Conservation (phyloP, 2,329 filamentous ascomycete genomes). For the Talaromyces sp. region DNA sequence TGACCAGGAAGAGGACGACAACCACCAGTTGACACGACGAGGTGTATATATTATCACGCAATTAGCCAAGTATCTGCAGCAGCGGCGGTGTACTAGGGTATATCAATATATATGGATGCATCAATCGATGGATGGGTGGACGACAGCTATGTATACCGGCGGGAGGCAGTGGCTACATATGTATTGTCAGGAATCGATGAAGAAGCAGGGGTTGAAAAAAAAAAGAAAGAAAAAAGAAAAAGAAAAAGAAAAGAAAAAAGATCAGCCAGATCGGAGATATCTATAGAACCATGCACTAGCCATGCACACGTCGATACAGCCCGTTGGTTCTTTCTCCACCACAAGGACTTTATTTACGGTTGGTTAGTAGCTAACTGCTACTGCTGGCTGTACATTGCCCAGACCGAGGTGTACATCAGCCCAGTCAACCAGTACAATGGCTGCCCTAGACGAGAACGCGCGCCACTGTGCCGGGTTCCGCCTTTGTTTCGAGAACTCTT, state of each 20-base stretch:
- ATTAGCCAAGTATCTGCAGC: neutral
- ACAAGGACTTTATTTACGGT: constrained; percentile 12
- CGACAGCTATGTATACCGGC: neutral
- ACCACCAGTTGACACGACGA: neutral
- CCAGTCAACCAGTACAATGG: neutral
- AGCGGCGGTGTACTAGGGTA: neutral
- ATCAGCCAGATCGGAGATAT: neutral
- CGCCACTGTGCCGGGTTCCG: neutral
- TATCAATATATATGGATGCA: neutral
- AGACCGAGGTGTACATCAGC: neutral
- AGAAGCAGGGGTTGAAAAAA: neutral
- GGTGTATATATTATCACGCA: neutral
- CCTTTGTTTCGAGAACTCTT: neutral
- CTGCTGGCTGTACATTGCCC: neutral
- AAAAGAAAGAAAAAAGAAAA: neutral
- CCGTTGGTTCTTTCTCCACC: constrained; percentile 3
- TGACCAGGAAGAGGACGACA: neutral
- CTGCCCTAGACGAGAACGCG: neutral
- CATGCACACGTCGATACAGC: neutral
- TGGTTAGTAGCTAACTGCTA: too few relatives aligned
- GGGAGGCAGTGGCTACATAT: neutral
- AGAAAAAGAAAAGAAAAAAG: too few relatives aligned
- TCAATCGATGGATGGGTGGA: neutral
- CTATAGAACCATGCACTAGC: neutral
- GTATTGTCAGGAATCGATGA: neutral